Evolutionary conservation across 2,329 filamentous ascomycete genomes (phyloP).

Genomic region (Rasamsonia emersonii): DNA sequence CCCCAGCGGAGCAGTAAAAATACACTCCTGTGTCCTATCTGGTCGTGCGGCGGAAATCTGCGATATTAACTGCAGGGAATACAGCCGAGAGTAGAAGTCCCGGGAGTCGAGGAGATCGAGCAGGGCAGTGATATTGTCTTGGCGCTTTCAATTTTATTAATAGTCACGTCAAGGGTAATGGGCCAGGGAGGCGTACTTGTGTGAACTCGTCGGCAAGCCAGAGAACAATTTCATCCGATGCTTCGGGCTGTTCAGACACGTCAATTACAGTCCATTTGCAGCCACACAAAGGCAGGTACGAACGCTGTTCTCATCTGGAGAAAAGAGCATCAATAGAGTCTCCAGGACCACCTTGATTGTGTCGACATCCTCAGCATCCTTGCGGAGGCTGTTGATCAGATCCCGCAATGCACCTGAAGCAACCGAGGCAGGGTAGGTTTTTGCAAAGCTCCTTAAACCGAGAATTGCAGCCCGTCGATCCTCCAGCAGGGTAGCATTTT

Average conservation of each 20-base stretch:
- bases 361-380: constrained; percentile 90
- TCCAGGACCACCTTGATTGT: constrained; percentile 92
- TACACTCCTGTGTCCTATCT: constrained; percentile 88
- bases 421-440: constrained; percentile 91
- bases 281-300: constrained; percentile 20
- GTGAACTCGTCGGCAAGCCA: constrained; percentile 99
- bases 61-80: constrained; percentile 79
- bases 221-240: constrained; percentile 88
- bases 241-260: constrained; percentile 60
- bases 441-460: constrained; percentile 88
- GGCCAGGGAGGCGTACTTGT: constrained; percentile 53
- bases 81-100: constrained; percentile 86
- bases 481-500: constrained; percentile 84
- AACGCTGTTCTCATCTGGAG: constrained; percentile 54
- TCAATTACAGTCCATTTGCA: constrained; percentile 4
- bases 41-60: constrained; percentile 78
- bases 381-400: constrained; percentile 73
- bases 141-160: constrained; percentile 56
- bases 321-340: constrained; percentile 89
- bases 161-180: constrained; percentile 12
- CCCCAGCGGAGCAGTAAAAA: constrained; percentile 79
- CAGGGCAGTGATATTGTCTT: constrained; percentile 90
- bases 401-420: constrained; percentile 85
- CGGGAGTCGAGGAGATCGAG: constrained; percentile 78
- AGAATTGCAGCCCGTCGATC: constrained; percentile 89